Base-by-base conservation (phyloP, 192 early-diverging fungal genomes). In the Linnemannia schmuckeri region DNA sequence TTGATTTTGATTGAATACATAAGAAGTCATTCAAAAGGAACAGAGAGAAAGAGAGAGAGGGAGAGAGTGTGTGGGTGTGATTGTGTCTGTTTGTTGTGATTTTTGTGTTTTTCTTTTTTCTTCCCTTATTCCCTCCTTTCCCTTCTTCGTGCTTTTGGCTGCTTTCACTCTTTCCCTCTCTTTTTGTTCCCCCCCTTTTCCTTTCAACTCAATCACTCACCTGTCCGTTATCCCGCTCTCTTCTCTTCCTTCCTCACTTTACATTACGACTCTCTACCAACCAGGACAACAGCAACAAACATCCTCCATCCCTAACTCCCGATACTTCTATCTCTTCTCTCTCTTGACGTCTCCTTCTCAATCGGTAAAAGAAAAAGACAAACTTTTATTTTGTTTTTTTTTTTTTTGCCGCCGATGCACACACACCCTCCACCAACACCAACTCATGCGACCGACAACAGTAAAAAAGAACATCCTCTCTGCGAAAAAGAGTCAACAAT, bases 31-130 rank as follows among this genome's bases (percentile, higher is more conserved):
- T 30, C 27, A 35, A 66, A 66, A 33, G 0, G 10, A n/a, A 33
- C 7, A 54, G 6, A n/a, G 22, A 57, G 1, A 27, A 0, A 27
- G 57, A 63, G 57, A 54, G 6, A n/a, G 22, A 57, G 1, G 8
- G 61, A 33, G 61, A n/a, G 6, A 27, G 8, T 0, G 0, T 8
- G 12, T 10, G 61, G 1, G 61, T 63, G 30, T 33, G 70, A 41
- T 71, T 71, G 70, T 22, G 18, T 17, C 20, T 33, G 20, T 70
- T 38, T 33, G 35, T 71, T 71, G 70, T 41, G 40, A 42, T 41
- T 66, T 38, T n/a, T 66, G 24, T 17, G 46, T 47, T 69, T 78
- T 71, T 35, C 70, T 70, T 13, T 49, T 70, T 78, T 37, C 18
- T 71, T 72, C 24, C 38, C 52, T 12, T 12, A 33, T 18, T 15